These are phyloP conservation scores for Rubia yunnanensis DNA, from an alignment of 257 asterid species.

Conservation along the genomic window DNA sequence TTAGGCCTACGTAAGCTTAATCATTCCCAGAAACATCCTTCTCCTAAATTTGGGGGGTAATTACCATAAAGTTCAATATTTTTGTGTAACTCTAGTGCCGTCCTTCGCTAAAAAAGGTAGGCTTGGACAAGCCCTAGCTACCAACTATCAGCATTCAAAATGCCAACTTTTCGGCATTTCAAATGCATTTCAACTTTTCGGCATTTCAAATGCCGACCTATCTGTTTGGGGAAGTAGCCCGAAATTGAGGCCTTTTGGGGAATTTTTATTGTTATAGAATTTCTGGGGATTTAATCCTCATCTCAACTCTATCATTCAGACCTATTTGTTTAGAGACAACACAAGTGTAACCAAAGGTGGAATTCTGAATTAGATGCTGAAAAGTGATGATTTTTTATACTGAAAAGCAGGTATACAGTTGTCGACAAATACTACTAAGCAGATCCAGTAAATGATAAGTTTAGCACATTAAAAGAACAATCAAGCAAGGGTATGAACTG, in stretches of 20 bases:
- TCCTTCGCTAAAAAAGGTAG: too few relatives aligned
- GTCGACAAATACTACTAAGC: neutral
- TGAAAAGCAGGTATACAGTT: neutral
- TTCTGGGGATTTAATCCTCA: neutral
- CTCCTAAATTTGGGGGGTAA: neutral
- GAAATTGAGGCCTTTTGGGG: neutral
- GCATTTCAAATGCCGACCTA: too few relatives aligned
- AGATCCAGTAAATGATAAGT: neutral
- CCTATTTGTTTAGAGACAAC: neutral
- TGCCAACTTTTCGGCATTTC: too few relatives aligned
- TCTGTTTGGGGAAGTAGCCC: too few relatives aligned
- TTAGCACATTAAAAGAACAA: neutral
- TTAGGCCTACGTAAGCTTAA: slow-evolving; percentile 7
- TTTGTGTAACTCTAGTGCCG: neutral
- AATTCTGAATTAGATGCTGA: neutral
- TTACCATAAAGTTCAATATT: neutral
- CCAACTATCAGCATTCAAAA: too few relatives aligned
- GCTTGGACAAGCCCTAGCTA: too few relatives aligned
- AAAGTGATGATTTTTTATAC: neutral
- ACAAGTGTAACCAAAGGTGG: neutral
- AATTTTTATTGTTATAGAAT: neutral
- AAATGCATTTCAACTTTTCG: too few relatives aligned
- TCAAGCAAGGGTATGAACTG: neutral
- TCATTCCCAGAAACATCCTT: neutral
- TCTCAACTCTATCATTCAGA: neutral